Base-by-base conservation (phyloP, 2,329 filamentous ascomycete species). In the Hysterium pulicare region DNA sequence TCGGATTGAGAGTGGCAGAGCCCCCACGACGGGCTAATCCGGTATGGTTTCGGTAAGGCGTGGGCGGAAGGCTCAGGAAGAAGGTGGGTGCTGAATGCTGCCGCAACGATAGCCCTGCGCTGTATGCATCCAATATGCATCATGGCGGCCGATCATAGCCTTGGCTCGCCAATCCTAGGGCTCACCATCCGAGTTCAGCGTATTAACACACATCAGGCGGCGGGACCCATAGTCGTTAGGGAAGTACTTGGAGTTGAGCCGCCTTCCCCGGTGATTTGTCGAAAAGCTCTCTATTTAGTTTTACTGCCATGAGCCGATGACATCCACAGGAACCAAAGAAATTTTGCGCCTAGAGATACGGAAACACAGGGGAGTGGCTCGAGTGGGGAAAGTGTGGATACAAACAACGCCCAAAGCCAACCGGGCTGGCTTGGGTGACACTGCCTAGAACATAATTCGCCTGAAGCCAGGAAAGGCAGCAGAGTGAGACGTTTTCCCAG, bases 61-160 rank as follows among this genome's bases (percentile, higher is more conserved):
- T 37, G 6, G 21, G 17, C 21, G 19, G n/a, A 37, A 6, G 24
- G 34, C 7, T 5, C 16, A 16, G 21, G 20, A 5, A 15, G 19
- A 37, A 37, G 4, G 17, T 22, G 11, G 21, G 16, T n/a, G 34
- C 21, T 37, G 21, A n/a, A 28, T 7, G 8, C 24, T 24, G 34
- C 21, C 19, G 16, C 20, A 37, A 24, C n/a, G 34, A 37, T 37
- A 36, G 34, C 34, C 34, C 34, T 37, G 34, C 34, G 16, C 24
- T 15, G 19, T 22, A 21, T 21, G 15, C 21, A 17, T 23, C 16
- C 13, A 5, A n/a, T 24, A 16, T 37, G 20, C 33, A 24, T 37
- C 11, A 22, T 37, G 34, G 34, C 11, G 20, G 34, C 20, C 34
- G 34, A 24, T 23, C 6, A 37, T 17, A 34, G 16, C 11, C 17